These are phyloP conservation scores for Artemisia tridentata DNA, from an alignment of 129 eudicot genomes.

Conservation along the genomic window DNA sequence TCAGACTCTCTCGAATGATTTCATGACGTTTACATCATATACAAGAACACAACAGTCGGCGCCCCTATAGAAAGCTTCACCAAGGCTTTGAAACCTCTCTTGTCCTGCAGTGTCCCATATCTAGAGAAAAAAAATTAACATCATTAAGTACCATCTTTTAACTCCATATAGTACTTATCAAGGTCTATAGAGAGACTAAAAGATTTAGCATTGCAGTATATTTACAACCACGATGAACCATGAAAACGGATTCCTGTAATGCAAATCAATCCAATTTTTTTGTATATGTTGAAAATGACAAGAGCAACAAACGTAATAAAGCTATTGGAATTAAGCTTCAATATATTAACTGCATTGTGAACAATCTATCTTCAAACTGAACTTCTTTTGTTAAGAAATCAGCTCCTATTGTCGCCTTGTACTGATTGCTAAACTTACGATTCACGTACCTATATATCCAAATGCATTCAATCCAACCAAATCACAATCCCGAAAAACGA, in stretches of 20 bases:
- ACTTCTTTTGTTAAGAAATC: constrained; percentile 72
- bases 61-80: constrained; percentile 69
- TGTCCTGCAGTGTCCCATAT: constrained; percentile 85
- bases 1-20: constrained; percentile 65
- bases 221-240: no score
- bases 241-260: no score
- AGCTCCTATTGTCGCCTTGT: constrained; percentile 76
- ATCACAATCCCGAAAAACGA: constrained; percentile 15
- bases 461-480: background rate
- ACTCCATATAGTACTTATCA: no score
- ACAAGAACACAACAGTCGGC: constrained; percentile 76
- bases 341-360: constrained; percentile 59
- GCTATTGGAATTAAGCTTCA: background rate
- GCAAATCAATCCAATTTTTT: no score
- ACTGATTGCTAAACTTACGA: constrained; percentile 71
- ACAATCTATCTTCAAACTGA: constrained; percentile 62
- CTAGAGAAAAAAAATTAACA: constrained; percentile 21
- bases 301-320: no score
- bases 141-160: background rate
- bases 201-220: no score
- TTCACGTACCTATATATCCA: constrained; percentile 52
- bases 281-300: no score
- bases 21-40: constrained; percentile 67
- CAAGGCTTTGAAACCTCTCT: constrained; percentile 77
- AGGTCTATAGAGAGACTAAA: no score